Conservation (phyloP, 1,284 basidiomycete genomes). For the Puccinia triticina region DNA sequence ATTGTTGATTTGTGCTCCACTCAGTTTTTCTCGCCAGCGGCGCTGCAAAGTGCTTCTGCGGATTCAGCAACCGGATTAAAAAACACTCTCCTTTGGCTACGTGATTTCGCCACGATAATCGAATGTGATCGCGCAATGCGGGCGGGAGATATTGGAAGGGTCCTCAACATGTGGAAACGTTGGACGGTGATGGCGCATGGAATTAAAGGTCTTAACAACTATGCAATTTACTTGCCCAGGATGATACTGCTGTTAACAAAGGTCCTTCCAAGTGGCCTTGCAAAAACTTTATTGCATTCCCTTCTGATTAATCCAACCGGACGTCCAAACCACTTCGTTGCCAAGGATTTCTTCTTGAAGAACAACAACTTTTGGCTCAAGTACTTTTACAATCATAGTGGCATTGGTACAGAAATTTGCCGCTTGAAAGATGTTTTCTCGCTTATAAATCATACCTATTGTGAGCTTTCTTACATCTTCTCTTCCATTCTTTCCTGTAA, state of each 20-base stretch:
- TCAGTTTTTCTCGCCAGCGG: neutral
- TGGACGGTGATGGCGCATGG: neutral
- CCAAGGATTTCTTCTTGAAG: neutral
- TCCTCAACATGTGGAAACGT: neutral
- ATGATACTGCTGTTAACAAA: neutral
- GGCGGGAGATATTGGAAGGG: neutral
- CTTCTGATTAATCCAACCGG: neutral
- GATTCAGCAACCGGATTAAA: neutral
- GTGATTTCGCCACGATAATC: neutral
- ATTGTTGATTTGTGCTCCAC: neutral
- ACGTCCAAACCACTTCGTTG: neutral
- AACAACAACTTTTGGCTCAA: neutral
- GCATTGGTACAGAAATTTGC: neutral
- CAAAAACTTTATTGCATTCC: neutral
- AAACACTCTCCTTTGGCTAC: neutral
- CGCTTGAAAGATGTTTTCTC: conserved; percentile 10
- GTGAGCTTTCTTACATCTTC: neutral
- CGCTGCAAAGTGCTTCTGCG: neutral
- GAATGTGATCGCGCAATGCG: neutral
- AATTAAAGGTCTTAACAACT: neutral
- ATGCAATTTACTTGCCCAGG: neutral
- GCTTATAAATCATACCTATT: neutral
- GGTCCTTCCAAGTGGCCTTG: neutral
- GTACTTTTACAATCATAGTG: conserved; percentile 8
- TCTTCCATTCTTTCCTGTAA: too few species aligned